Evolutionary conservation across 2,329 filamentous ascomycete genomes (phyloP).

Genomic region (Phaeoacremonium minimum): DNA sequence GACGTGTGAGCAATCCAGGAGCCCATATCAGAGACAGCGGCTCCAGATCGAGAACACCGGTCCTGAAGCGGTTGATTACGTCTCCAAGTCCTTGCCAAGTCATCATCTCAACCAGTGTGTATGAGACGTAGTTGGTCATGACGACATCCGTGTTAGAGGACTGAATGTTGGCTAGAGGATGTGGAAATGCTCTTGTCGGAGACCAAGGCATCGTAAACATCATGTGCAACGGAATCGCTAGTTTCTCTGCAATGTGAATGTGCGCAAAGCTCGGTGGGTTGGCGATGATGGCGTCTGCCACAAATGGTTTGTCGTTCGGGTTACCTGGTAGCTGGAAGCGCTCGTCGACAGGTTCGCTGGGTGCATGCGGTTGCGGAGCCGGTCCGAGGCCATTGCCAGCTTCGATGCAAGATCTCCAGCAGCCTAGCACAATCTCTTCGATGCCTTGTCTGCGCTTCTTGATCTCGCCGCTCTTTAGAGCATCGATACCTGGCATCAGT

Average conservation of each 20-base stretch:
- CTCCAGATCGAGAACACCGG: constrained; percentile 69
- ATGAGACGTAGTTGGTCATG: constrained; percentile 80
- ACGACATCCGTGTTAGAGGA: constrained; percentile 69
- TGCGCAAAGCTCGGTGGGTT: constrained; percentile 77
- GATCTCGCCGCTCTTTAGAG: constrained; percentile 72
- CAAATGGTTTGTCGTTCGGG: constrained; percentile 56
- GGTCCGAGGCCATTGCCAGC: constrained; percentile 61
- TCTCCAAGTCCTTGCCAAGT: constrained; percentile 92
- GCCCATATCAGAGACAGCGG: constrained; percentile 78
- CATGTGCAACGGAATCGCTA: constrained; percentile 72
- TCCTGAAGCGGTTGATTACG: constrained; percentile 82
- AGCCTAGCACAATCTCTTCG: constrained; percentile 74
- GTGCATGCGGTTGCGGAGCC: constrained; percentile 39
- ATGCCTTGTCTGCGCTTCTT: constrained; percentile 71
- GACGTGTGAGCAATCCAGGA: constrained; percentile 70
- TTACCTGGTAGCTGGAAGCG: constrained; percentile 37
- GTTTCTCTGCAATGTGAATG: constrained; percentile 69
- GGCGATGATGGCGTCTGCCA: constrained; percentile 77
- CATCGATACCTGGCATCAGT: constrained; percentile 77
- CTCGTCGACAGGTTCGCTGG: constrained; percentile 47
- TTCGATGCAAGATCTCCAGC: constrained; percentile 83
- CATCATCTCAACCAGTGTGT: constrained; percentile 83
- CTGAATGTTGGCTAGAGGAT: constrained; percentile 79
- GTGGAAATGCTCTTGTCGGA: constrained; percentile 78
- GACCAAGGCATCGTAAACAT: constrained; percentile 98